Evolutionary conservation across 2,329 filamentous ascomycete genomes (phyloP), one percentile per base, ranked within the genome.

Genomic region (Aureobasidium leucospermi): DNA sequence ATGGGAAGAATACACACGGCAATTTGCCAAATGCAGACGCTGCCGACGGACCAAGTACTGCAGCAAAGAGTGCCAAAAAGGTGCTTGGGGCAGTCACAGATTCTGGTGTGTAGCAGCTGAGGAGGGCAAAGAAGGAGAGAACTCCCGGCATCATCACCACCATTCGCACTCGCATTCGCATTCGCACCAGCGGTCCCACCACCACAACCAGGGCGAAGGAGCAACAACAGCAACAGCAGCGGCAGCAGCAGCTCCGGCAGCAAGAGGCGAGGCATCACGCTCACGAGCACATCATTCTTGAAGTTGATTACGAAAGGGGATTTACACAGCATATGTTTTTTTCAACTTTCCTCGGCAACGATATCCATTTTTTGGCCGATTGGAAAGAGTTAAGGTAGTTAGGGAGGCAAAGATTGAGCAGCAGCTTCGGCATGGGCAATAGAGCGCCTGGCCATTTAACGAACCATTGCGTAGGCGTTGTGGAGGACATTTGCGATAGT

Each of bases 41-140:
- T 99, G 94, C 77, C 86, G 94, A 67, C 86, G 94, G 65, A 99
- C 94, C 63, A 99, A 99, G 75, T 96, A 96, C 78, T 99, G 94
- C 85, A 96, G 92, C 82, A 99, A 99, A 76, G 94, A 99, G 74
- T 99, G 94, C 75, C 94, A 99, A 76, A 97, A 97, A 80, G 95
- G 90, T 67, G 95, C 94, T 9, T 99, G 94, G 94, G 91, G 94
- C 31, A 97, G 91, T 75, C 94, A 99, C 73, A 86, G 94, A 62
- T 95, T 97, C 76, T 99, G 94, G 94, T 99, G 94, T 73, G 87
- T 94, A 61, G 86, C 87, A 61, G 89, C 89, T 15, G 81, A 81
- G 59, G 68, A 70, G 43, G 66, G 75, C 29, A 60, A 61, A 45
- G 61, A 63, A 16, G 62, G 62, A 29, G 62, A 63, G 19, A 52